A percentile compares a stretch with the other conserved stretches of the same genome.
These are phyloP conservation scores for Sporothrix brasiliensis DNA, from an alignment of 2,329 filamentous ascomycete genomes.

Conservation along the genomic window DNA sequence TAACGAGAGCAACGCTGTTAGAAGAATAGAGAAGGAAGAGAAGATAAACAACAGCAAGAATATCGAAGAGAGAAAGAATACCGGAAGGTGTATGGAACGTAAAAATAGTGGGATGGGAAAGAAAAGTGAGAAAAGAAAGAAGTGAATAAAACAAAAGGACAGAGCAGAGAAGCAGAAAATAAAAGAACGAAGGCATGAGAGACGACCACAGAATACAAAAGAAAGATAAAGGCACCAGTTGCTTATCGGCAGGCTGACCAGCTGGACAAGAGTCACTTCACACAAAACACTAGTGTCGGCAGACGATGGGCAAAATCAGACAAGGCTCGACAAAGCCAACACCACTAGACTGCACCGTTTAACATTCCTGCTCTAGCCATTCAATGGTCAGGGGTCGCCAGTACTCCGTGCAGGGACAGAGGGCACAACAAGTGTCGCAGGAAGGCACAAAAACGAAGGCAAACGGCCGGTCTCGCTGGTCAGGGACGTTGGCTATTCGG, in stretches of 20 bases:
- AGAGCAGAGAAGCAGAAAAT: not conserved
- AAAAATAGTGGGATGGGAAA: not conserved
- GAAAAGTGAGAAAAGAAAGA: not conserved
- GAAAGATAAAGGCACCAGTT: constrained; percentile 5
- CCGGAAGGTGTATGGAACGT: not conserved
- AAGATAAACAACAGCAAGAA: not conserved
- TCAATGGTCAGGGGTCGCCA: not conserved
- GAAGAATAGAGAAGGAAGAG: not conserved
- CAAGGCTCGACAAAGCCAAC: constrained; percentile 4
- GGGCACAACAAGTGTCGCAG: not conserved
- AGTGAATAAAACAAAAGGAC: not conserved
- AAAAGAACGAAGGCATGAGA: not conserved
- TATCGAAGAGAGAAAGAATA: not conserved
- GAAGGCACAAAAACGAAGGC: not conserved
- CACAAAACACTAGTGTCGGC: not conserved
- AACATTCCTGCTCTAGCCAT: not conserved
- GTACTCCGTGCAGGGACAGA: not conserved
- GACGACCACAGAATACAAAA: not conserved
- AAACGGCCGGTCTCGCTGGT: too few relatives aligned
- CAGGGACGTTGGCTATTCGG: too few relatives aligned
- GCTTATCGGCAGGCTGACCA: constrained; percentile 26
- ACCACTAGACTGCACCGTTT: not conserved
- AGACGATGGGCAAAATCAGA: not conserved
- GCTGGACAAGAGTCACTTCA: not conserved
- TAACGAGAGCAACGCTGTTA: not conserved